Percentiles rank a stretch among this genome's conserved stretches.
Conservation (phyloP, 306 rosid species). For the Trichosanthes cucumerina region DNA sequence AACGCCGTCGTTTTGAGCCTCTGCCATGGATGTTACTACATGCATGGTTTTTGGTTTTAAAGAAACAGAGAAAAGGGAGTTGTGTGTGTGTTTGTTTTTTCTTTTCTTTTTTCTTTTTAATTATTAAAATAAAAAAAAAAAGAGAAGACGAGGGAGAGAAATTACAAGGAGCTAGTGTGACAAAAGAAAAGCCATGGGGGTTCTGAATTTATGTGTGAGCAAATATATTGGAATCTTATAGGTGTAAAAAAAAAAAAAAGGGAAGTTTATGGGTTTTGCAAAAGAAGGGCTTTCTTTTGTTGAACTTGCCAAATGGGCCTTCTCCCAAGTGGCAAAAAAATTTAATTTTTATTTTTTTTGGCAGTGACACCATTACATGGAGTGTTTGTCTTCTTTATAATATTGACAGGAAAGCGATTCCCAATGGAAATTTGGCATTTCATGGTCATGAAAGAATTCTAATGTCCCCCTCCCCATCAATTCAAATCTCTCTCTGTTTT, state of each 20-base stretch:
- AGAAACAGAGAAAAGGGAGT: no score
- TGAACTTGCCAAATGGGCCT: conserved; percentile 7
- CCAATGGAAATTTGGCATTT: conserved; percentile 55
- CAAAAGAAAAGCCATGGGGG: conserved; percentile 67
- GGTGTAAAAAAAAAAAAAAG: neutral
- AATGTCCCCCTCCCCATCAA: conserved; percentile 19
- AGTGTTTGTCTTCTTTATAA: conserved; percentile 36
- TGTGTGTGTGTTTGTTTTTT: no score
- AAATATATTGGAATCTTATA: conserved; percentile 52
- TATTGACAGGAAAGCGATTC: conserved; percentile 44
- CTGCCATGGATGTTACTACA: conserved; percentile 34
- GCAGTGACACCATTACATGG: conserved; percentile 18
- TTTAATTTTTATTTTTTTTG: neutral
- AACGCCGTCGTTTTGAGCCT: conserved; percentile 13
- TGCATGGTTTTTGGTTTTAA: neutral
- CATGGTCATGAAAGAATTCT: conserved; percentile 18
- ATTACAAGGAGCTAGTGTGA: conserved; percentile 16
- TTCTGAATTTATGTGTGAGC: conserved; percentile 35
- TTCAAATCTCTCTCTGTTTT: neutral
- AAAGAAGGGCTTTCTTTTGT: conserved; percentile 1
- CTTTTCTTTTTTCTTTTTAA: neutral
- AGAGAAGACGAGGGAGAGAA: conserved; percentile 7
- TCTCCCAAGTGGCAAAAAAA: neutral
- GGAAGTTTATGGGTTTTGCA: conserved; percentile 14
- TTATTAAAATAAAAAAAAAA: no score